Evolutionary conservation across 768 basidiomycete genomes (phyloP).

Genomic region (Sporobolomyces pararoseus): DNA sequence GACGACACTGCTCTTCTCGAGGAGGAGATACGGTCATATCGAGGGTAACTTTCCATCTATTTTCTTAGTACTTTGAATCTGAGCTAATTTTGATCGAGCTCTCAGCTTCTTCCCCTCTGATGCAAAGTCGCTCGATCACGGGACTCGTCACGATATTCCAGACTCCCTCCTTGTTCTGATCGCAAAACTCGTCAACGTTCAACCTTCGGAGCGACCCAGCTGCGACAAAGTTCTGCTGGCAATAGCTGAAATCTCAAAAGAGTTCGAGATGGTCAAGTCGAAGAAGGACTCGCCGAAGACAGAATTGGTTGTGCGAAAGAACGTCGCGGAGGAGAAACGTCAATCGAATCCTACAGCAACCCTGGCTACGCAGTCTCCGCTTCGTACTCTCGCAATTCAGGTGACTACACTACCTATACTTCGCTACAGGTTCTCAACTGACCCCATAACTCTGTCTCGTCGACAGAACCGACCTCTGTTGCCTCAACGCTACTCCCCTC

Average conservation of each 20-base stretch:
- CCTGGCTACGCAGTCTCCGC: neutral
- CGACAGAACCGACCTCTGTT: too few species aligned
- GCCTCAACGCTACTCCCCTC: neutral
- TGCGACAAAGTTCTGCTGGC: constrained; percentile 19
- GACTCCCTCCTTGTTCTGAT: constrained; percentile 26
- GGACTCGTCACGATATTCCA: constrained; percentile 33
- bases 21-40: constrained; percentile 47
- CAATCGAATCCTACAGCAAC: too few species aligned
- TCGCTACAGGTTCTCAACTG: too few species aligned
- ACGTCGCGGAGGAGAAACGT: neutral
- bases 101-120: constrained; percentile 22
- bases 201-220: constrained; percentile 15
- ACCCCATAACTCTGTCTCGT: neutral
- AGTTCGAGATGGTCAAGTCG: neutral
- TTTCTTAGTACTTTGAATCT: too few species aligned
- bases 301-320: neutral
- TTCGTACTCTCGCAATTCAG: neutral
- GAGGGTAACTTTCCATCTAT: constrained; percentile 45
- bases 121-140: constrained; percentile 5
- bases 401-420: neutral
- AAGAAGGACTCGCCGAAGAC: neutral
- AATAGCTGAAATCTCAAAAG: neutral
- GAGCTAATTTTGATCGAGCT: neutral
- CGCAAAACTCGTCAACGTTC: constrained; percentile 14
- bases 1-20: constrained; percentile 48